A percentile compares a stretch with the other conserved stretches of the same genome.
phyloP scores from a whole-genome alignment of 441 rosid genomes.

The Sinapis alba region DNA sequence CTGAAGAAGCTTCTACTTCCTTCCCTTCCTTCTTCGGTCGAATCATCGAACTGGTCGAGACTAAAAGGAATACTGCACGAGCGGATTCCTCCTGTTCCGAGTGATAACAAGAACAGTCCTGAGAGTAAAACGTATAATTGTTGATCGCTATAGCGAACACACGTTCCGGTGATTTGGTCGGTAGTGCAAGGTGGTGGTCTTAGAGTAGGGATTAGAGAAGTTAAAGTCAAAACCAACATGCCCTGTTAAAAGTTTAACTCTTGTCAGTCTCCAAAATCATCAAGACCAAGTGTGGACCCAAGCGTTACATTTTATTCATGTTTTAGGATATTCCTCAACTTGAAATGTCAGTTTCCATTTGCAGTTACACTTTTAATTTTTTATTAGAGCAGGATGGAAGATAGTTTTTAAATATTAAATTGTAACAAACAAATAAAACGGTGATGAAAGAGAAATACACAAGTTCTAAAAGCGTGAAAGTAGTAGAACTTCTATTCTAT shows the following conservation, averaged over 20 bases:
- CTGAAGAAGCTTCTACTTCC: constrained; percentile 77
- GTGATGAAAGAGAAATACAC: too few species aligned
- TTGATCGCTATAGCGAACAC: constrained; percentile 39
- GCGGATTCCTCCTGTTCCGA: constrained; percentile 79
- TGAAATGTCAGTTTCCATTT: neutral
- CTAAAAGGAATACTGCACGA: constrained; percentile 88
- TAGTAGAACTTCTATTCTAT: too few species aligned
- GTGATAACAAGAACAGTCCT: constrained; percentile 56
- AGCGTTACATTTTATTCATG: neutral
- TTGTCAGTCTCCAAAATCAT: neutral
- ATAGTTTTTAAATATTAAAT: too few species aligned
- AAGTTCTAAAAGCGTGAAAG: too few species aligned
- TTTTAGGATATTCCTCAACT: neutral
- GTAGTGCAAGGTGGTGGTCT: constrained; percentile 61
- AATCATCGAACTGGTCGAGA: constrained; percentile 77
- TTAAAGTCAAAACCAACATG: constrained; percentile 58
- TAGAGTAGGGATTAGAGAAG: constrained; percentile 66
- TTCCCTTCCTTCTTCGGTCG: constrained; percentile 66
- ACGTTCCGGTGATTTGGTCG: constrained; percentile 20
- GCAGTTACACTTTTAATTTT: neutral
- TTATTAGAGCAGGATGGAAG: too few species aligned
- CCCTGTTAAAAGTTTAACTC: constrained; percentile 51
- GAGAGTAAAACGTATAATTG: constrained; percentile 53
- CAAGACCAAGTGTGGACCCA: neutral
- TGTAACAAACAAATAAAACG: too few species aligned